Conservation (phyloP, 2,329 filamentous ascomycete species). For the Penicillium sp. region DNA sequence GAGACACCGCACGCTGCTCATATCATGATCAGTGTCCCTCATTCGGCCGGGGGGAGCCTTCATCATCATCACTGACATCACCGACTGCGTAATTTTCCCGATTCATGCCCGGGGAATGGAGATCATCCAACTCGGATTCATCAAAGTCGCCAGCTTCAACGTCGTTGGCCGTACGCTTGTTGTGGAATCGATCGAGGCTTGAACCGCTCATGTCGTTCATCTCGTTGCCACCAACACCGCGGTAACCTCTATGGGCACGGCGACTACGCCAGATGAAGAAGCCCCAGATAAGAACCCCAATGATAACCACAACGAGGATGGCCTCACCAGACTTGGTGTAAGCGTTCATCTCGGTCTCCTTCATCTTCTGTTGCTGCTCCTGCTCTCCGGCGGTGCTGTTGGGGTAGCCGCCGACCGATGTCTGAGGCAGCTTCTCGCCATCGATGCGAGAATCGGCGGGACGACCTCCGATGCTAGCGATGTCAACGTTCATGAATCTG, state of each 20-base stretch:
- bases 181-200: conserved; percentile 49
- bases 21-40: conserved; percentile 8
- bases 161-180: conserved; percentile 46
- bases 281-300: conserved; percentile 72
- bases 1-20: conserved; percentile 5
- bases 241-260: conserved; percentile 46
- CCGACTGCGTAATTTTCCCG: conserved; percentile 50
- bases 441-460: conserved; percentile 79
- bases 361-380: conserved; percentile 68
- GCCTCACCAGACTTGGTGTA: conserved; percentile 86
- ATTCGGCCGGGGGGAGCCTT: background rate
- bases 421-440: conserved; percentile 76
- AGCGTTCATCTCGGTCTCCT: conserved; percentile 81
- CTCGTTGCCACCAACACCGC: conserved; percentile 44
- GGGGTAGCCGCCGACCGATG: conserved; percentile 70
- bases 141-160: conserved; percentile 63
- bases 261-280: conserved; percentile 63
- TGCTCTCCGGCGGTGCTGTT: conserved; percentile 67
- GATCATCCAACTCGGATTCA: conserved; percentile 58
- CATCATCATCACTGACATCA: conserved; percentile 43
- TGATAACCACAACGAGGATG: conserved; percentile 75
- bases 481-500: conserved; percentile 91
- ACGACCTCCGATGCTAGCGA: conserved; percentile 77
- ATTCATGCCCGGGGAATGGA: conserved; percentile 40
- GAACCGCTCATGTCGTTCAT: conserved; percentile 34